phyloP scores from a whole-genome alignment of 768 basidiomycete genomes.

The Suillus bovinus region DNA sequence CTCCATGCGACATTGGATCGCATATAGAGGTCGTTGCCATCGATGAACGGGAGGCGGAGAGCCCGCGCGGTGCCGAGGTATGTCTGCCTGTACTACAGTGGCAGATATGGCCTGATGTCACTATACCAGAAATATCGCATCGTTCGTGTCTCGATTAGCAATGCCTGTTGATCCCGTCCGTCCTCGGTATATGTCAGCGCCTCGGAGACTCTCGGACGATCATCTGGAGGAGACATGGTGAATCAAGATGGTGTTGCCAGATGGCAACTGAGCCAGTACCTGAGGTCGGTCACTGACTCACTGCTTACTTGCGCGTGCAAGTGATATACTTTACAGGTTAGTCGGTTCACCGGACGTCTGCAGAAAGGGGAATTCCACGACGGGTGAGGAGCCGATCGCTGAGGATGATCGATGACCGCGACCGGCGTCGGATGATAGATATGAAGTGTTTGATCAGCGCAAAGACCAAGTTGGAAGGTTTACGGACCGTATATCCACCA shows the following conservation, averaged over 20 bases:
- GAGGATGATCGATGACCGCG: no score
- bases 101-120: constrained; percentile 63
- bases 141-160: constrained; percentile 5
- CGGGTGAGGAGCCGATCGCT: neutral
- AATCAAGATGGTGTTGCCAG: neutral
- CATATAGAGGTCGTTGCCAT: constrained; percentile 90
- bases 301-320: neutral
- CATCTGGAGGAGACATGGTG: neutral
- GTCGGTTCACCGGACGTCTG: neutral
- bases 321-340: neutral
- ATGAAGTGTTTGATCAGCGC: neutral
- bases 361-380: neutral
- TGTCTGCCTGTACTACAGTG: constrained; percentile 68
- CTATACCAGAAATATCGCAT: constrained; percentile 39
- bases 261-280: neutral
- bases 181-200: neutral
- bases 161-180: neutral
- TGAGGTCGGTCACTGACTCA: neutral
- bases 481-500: neutral
- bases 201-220: neutral
- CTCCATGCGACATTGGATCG: constrained; percentile 64
- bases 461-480: neutral
- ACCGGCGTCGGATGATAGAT: no score
- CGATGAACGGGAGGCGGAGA: constrained; percentile 75
- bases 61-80: constrained; percentile 52